Evolutionary conservation across 2,329 filamentous ascomycete species (phyloP), one percentile per base, ranked within the genome.

Genomic region (Beauveria rudraprayagi): DNA sequence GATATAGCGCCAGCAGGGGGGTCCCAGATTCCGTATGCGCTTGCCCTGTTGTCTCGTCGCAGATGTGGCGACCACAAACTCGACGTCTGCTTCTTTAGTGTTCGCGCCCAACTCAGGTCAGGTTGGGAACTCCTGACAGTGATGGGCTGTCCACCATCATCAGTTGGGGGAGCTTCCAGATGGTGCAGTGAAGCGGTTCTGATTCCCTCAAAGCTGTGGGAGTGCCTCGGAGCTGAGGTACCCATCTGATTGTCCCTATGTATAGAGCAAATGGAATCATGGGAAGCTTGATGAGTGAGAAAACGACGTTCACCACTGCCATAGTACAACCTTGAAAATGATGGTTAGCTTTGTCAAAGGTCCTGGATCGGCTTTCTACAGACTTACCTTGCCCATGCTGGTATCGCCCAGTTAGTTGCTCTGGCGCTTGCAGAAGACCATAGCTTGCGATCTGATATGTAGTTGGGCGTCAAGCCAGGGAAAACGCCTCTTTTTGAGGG

Each of bases 41-140:
- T 78, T 51, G 83, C 78, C 17, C 86, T 78, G 61, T 83, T 80
- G 69, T 92, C 88, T 14, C 79, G 77, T 56, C 82, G 81, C 34
- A 92, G 75, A 72, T 92, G 89, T 10, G 89, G 89, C 3, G 88
- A 91, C 86, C 88, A 91, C 64, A 89, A 80, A 65, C 83, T 81
- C 43, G 86, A 83, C 58, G 79, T 77, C 66, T 81, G 80, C 70
- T 82, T 80, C 66, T 71, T 74, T 28, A 76, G 63, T 44, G 65
- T 67, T 7, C 68, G 67, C 7, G 70, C 67, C 56, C 56, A 60
- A 8, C 22, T 28, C 24, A 62, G 43, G 19, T 62, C 61, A 9
- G 56, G 56, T 17, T 60, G 56, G 3, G 56, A 50, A 19, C 53
- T 55, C 51, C 55, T 51, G 26, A 55, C 16, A 16, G 47, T 48